Evolutionary conservation across 139 green algal genomes (phyloP).

Genomic region (Chlamydomonas applanata): DNA sequence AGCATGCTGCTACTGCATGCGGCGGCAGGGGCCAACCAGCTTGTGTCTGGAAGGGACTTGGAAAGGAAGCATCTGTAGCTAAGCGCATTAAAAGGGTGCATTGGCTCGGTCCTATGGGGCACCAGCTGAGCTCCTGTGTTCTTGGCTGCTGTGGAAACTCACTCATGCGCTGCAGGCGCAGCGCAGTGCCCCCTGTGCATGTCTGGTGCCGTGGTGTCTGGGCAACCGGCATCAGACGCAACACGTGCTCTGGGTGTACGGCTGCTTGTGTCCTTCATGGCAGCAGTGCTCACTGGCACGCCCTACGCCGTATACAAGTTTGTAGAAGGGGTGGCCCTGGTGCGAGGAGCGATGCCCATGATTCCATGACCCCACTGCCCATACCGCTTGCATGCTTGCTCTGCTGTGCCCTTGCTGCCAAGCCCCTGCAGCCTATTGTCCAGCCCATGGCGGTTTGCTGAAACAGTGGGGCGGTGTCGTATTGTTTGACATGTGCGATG

Average conservation of each 20-base stretch:
- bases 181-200: background rate
- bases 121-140: background rate
- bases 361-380: too few species aligned
- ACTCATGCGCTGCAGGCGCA: background rate
- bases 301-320: conserved; percentile 43
- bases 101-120: background rate
- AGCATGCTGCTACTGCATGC: too few species aligned
- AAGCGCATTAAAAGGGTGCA: background rate
- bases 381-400: too few species aligned
- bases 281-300: conserved; percentile 42
- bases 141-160: background rate
- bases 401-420: too few species aligned
- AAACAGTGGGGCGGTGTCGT: too few species aligned
- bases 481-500: too few species aligned
- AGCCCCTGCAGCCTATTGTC: too few species aligned
- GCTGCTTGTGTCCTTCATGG: conserved; percentile 71
- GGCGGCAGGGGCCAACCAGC: too few species aligned
- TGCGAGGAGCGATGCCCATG: too few species aligned
- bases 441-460: too few species aligned
- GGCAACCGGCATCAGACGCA: background rate
- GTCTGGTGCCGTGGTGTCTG: background rate
- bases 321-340: conserved; percentile 30
- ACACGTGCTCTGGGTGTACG: conserved; percentile 40
- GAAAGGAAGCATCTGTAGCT: background rate
- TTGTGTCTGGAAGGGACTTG: too few species aligned